These are phyloP conservation scores for Nannochloropsis gaditana DNA, from an alignment of 108 stramenopile genomes.

Conservation along the genomic window DNA sequence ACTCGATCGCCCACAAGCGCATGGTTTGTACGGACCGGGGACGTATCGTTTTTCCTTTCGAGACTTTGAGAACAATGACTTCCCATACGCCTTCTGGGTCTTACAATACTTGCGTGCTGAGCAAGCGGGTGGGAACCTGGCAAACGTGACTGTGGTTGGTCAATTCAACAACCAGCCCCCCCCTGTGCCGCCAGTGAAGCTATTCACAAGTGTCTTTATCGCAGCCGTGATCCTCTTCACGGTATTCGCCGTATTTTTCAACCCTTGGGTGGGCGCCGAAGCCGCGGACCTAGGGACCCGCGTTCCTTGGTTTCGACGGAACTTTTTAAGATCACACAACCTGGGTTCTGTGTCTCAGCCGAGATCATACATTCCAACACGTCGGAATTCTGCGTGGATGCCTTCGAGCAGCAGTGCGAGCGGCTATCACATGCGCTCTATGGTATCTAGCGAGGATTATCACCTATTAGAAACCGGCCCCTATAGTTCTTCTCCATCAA, in stretches of 20 bases:
- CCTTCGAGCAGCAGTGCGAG: neutral
- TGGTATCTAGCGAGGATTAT: constrained; percentile 12
- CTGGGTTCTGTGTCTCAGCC: neutral
- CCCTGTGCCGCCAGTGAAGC: constrained; percentile 14
- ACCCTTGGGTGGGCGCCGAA: neutral
- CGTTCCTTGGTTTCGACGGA: neutral
- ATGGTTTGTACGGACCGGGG: constrained; percentile 1
- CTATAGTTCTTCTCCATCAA: no score
- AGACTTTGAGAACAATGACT: neutral
- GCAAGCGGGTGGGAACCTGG: neutral
- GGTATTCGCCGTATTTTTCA: neutral
- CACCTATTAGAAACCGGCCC: neutral
- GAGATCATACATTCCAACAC: neutral
- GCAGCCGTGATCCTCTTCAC: neutral
- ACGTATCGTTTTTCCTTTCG: neutral
- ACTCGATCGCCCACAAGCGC: neutral
- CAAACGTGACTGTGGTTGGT: neutral
- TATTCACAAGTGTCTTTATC: neutral
- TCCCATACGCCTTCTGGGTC: neutral
- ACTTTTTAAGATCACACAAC: neutral
- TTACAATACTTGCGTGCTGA: neutral
- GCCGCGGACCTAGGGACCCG: neutral
- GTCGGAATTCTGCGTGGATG: neutral
- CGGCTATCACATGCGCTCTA: neutral
- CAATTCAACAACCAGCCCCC: neutral